phyloP scores from a whole-genome alignment of 441 rosid species.

The Geranium incanum region DNA sequence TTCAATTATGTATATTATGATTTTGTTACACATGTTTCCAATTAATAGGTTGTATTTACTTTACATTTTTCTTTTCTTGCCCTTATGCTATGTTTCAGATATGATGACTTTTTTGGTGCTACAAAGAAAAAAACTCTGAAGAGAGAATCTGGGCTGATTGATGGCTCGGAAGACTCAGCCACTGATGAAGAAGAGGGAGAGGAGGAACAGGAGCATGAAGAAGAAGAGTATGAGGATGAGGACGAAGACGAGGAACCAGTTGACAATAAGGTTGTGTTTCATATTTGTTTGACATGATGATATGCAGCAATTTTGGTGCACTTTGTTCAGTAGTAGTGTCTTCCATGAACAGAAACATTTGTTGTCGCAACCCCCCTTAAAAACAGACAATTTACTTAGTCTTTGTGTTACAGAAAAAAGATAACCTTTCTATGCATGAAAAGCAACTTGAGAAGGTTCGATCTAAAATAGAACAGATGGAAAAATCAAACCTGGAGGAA shows the following conservation, averaged over 20 bases:
- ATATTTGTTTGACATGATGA: constrained; percentile 7
- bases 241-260: neutral
- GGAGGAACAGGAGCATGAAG: constrained; percentile 30
- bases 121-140: constrained; percentile 35
- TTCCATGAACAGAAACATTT: constrained; percentile 1
- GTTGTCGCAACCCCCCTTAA: neutral
- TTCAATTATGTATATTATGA: neutral
- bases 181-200: constrained; percentile 34
- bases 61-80: neutral
- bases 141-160: constrained; percentile 24
- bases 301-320: neutral
- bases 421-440: constrained; percentile 65
- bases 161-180: constrained; percentile 27
- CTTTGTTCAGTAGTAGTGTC: neutral
- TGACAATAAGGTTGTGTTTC: constrained; percentile 30
- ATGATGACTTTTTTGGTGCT: constrained; percentile 66
- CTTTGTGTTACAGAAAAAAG: constrained; percentile 33
- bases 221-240: constrained; percentile 23
- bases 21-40: neutral
- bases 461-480: constrained; percentile 70
- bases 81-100: constrained; percentile 34
- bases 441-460: constrained; percentile 46
- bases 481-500: constrained; percentile 73
- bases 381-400: constrained; percentile 1
- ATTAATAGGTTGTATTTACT: neutral